Conservation (phyloP, 208 protist species). For the Naegleria lovaniensis region DNA sequence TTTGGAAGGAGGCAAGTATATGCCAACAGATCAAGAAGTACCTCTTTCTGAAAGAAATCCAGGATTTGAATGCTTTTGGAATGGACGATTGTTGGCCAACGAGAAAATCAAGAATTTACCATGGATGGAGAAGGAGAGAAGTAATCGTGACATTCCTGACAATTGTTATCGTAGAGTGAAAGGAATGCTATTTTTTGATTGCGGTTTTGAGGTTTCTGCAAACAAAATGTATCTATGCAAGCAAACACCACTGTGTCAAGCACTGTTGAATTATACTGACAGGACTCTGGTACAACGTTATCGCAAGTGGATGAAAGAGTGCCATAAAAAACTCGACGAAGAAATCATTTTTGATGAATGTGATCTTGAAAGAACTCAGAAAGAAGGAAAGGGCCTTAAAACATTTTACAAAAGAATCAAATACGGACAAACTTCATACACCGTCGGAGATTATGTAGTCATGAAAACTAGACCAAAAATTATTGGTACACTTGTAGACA, state of each 20-base stretch:
- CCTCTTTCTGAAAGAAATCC: slow-evolving; percentile 36
- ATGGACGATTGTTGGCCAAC: slow-evolving; percentile 30
- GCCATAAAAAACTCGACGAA: slow-evolving; percentile 33
- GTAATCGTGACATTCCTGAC: slow-evolving; percentile 29
- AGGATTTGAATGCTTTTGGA: slow-evolving; percentile 40
- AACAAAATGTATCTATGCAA: slow-evolving; percentile 39
- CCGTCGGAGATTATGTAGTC: neutral
- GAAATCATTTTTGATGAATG: slow-evolving; percentile 36
- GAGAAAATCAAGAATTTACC: slow-evolving; percentile 33
- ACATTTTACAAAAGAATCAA: slow-evolving; percentile 10
- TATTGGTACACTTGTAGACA: neutral
- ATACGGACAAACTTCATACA: neutral
- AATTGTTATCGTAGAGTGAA: slow-evolving; percentile 37
- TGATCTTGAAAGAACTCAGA: neutral
- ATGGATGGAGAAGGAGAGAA: slow-evolving; percentile 26
- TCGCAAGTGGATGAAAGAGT: slow-evolving; percentile 32
- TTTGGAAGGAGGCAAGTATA: neutral
- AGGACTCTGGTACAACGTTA: slow-evolving; percentile 22
- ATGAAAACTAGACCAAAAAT: slow-evolving; percentile 15
- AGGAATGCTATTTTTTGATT: slow-evolving; percentile 39
- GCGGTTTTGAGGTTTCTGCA: slow-evolving; percentile 34
- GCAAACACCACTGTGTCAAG: slow-evolving; percentile 26
- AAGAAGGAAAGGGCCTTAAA: neutral
- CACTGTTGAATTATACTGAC: slow-evolving; percentile 28
- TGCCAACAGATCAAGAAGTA: neutral